A percentile compares a stretch with the other conserved stretches of the same genome.
phyloP scores from a whole-genome alignment of 2,329 filamentous ascomycete genomes.

The Cladobotryum protrusum region DNA sequence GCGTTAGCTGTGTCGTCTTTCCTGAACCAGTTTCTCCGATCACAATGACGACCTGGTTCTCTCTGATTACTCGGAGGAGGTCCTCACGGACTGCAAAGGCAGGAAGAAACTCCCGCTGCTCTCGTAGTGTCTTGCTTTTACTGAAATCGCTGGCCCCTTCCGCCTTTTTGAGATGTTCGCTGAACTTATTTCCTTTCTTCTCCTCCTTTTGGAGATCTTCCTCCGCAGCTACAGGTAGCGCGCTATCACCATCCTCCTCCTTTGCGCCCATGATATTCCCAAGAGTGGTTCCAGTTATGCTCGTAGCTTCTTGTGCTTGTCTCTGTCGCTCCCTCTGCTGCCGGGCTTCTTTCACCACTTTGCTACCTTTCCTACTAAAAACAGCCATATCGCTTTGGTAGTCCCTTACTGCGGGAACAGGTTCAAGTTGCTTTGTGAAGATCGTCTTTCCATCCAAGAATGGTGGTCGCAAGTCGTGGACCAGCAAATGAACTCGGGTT shows the following conservation, averaged over 20 bases:
- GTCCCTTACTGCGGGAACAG: conserved; percentile 86
- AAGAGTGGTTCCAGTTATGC: conserved; percentile 80
- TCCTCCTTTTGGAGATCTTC: conserved; percentile 54
- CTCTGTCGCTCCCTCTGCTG: conserved; percentile 91
- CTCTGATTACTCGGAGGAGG: conserved; percentile 80
- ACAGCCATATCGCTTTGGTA: conserved; percentile 98
- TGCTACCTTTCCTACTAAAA: conserved; percentile 91
- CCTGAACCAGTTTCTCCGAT: conserved; percentile 96
- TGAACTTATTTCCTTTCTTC: conserved; percentile 64
- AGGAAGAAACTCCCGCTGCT: conserved; percentile 88
- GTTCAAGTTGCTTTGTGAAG: conserved; percentile 95
- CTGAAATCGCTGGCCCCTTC: conserved; percentile 88
- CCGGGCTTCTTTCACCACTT: conserved; percentile 82
- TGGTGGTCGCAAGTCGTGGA: conserved; percentile 89
- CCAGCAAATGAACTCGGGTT: conserved; percentile 80
- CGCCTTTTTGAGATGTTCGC: conserved; percentile 79
- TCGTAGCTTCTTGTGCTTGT: conserved; percentile 92
- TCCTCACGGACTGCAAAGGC: conserved; percentile 97
- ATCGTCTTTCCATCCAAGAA: conserved; percentile 93
- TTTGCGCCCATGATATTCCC: conserved; percentile 96
- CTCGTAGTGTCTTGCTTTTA: conserved; percentile 79
- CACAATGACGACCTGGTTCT: conserved; percentile 96
- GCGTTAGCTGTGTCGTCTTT: conserved; percentile 95
- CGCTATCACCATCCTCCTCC: conserved; percentile 88
- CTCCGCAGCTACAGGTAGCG: conserved; percentile 67